Percentiles rank a stretch among this genome's conserved stretches.
Evolutionary conservation across 2,329 filamentous ascomycete genomes (phyloP).

Genomic region (Didymellaceae sp.): DNA sequence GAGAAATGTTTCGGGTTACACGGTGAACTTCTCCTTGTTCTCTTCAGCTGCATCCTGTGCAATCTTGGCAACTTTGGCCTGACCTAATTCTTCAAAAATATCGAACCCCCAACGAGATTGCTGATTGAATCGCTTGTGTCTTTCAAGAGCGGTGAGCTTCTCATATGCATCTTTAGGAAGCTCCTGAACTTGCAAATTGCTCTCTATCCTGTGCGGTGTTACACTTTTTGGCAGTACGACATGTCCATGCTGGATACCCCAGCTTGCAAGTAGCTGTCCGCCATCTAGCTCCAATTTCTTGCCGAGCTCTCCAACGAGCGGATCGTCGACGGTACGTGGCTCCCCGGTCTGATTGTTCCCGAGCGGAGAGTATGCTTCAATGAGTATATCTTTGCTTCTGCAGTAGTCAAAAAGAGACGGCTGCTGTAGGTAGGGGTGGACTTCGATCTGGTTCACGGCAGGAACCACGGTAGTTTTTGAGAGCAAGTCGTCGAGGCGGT

Average conservation of each 20-base stretch:
- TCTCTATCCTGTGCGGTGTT: conserved; percentile 72
- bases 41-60: conserved; percentile 25
- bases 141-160: conserved; percentile 59
- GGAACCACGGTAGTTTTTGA: conserved; percentile 67
- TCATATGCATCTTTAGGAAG: conserved; percentile 73
- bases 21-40: conserved; percentile 30
- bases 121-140: conserved; percentile 35
- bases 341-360: conserved; percentile 67
- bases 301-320: conserved; percentile 25
- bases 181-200: conserved; percentile 72
- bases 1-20: background rate
- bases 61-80: conserved; percentile 28
- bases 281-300: conserved; percentile 65
- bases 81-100: conserved; percentile 34
- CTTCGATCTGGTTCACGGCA: conserved; percentile 80
- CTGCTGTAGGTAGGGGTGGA: conserved; percentile 62
- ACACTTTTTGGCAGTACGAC: conserved; percentile 85
- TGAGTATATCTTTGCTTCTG: conserved; percentile 73
- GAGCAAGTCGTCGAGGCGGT: conserved; percentile 73
- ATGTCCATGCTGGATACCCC: conserved; percentile 80
- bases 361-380: conserved; percentile 74
- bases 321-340: conserved; percentile 59
- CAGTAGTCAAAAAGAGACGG: conserved; percentile 68
- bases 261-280: conserved; percentile 77
- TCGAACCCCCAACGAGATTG: conserved; percentile 34